Evolutionary conservation across 805 yeast genomes (phyloP).

Genomic region (Starmerella etchellsii): DNA sequence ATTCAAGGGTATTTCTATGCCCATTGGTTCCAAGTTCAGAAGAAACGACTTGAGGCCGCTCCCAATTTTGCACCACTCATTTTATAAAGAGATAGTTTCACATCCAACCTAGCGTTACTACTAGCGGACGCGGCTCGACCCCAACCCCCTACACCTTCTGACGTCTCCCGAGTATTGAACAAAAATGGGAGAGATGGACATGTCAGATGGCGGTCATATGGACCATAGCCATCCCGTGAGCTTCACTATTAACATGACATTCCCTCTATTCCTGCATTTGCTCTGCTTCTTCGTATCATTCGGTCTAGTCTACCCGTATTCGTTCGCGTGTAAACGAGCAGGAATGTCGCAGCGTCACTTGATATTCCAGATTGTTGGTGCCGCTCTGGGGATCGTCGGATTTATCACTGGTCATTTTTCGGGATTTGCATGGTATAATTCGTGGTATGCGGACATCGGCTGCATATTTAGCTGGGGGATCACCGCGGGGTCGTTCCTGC

Average conservation of each 20-base stretch:
- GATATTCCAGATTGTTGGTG: slow-evolving; percentile 28
- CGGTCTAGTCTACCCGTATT: slow-evolving; percentile 31
- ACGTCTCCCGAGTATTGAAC: no score
- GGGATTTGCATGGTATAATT: slow-evolving; percentile 26
- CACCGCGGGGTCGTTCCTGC: slow-evolving; percentile 27
- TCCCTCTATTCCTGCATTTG: slow-evolving; percentile 25
- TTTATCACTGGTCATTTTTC: slow-evolving; percentile 30
- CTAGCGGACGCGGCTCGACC: no score
- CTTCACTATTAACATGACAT: slow-evolving; percentile 14
- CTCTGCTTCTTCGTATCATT: slow-evolving; percentile 27
- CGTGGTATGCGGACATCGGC: slow-evolving; percentile 28
- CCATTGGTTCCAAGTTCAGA: no score
- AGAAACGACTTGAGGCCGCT: no score
- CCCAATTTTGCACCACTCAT: no score
- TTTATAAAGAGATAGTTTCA: no score
- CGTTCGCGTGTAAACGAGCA: slow-evolving; percentile 31
- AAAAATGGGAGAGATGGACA: slow-evolving; percentile 7
- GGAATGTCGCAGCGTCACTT: slow-evolving; percentile 27
- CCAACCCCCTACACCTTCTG: no score
- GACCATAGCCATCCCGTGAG: slow-evolving; percentile 15
- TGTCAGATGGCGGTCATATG: slow-evolving; percentile 8
- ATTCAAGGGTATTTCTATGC: no score
- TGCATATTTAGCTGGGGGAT: slow-evolving; percentile 25
- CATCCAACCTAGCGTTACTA: no score
- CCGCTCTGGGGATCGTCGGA: slow-evolving; percentile 28